A percentile compares a stretch with the other conserved stretches of the same genome.
Conservation (phyloP, 441 rosid species). For the Arabidopsis hybrid region DNA sequence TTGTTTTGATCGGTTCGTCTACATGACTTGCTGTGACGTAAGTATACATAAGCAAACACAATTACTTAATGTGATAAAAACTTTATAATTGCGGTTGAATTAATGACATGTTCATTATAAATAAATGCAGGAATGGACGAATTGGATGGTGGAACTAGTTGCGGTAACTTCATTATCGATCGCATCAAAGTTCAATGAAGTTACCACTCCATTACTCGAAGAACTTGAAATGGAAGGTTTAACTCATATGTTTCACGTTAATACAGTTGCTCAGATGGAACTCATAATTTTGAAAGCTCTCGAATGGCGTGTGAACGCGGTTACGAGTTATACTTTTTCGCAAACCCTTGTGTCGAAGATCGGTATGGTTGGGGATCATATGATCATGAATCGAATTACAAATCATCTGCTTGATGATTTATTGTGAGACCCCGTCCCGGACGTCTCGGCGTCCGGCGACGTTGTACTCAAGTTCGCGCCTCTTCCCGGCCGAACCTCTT, state of each 20-base stretch:
- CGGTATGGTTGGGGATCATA: conserved; percentile 23
- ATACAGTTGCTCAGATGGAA: conserved; percentile 68
- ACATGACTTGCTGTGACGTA: conserved; percentile 60
- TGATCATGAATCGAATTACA: conserved; percentile 45
- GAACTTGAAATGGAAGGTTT: conserved; percentile 75
- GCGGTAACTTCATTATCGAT: conserved; percentile 69
- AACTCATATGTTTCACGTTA: conserved; percentile 58
- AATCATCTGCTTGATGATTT: conserved; percentile 45
- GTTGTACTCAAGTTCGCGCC: no score
- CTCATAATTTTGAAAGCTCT: conserved; percentile 53
- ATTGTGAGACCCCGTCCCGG: no score
- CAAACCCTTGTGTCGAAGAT: conserved; percentile 48
- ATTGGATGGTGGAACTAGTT: conserved; percentile 78
- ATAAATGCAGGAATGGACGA: conserved; percentile 56
- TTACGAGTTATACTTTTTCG: conserved; percentile 61
- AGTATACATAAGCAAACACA: conserved; percentile 11
- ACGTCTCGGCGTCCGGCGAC: no score
- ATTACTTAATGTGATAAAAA: no score
- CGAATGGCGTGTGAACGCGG: conserved; percentile 66
- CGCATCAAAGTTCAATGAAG: conserved; percentile 72
- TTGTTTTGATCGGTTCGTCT: conserved; percentile 77
- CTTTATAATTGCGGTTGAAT: neutral
- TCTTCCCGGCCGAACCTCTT: no score
- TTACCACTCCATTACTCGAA: conserved; percentile 49
- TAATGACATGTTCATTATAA: neutral